Evolutionary conservation across 1,284 basidiomycete genomes (phyloP), one percentile per base, ranked within the genome.

Genomic region (Ganoderma multipileum): DNA sequence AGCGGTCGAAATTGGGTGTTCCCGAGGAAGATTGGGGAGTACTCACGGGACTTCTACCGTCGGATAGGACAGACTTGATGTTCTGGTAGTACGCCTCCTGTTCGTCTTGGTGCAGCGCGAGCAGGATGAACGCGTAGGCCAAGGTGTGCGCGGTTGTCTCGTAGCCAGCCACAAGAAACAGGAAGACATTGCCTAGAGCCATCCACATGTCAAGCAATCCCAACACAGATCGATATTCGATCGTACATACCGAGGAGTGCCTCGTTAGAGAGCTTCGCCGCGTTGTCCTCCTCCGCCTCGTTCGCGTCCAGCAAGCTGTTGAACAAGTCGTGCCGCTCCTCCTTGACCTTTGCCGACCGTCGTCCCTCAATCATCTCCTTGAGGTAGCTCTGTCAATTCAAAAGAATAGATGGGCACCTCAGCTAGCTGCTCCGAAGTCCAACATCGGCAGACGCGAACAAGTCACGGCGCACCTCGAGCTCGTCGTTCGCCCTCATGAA

Each of bases 11-110:
- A n/a, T 20, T 14, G 38, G 38, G 38, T 39, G 38, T 9, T 39
- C 12, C 12, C 12, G 38, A 11, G 9, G 12, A 20, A 23, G 16
- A 55, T n/a, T 5, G 28, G 28, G 5, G 20, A 20, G 2, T 39
- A 60, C 71, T 33, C 12, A 72, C 71, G 1, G 68, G 71, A 2
- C 55, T 18, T 57, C 68, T 16, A 14, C 61, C 65, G 4, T 62
- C 14, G 0, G 68, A 67, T 8, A 72, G 39, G 28, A 61, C 58
- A 28, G 68, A 42, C 42, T 70, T 70, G 50, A 72, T 59, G 58
- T 90, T 85, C 47, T 88, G 75, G 71, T 84, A 86, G 12, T 91
- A 76, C 67, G 80, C 85, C 65, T 90, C 87, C 76, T 93, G 91
- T 72, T 87, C 85, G 0, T 90, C 86, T 2, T 83, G 88, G 74